Evolutionary conservation across 2,329 filamentous ascomycete species (phyloP).

Genomic region (Mollisia scopiformis): DNA sequence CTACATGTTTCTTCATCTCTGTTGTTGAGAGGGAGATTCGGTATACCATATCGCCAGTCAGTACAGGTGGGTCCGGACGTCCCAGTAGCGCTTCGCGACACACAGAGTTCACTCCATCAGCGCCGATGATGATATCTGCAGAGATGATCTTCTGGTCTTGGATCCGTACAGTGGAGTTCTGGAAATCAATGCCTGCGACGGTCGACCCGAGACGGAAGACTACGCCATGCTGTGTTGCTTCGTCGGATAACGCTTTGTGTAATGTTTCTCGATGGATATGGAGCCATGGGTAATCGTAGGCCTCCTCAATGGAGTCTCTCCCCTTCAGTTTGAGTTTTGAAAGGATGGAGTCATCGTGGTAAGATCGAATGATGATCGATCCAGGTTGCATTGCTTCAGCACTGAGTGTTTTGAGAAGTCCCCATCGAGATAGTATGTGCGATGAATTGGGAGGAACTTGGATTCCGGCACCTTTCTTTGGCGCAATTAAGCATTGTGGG

Average conservation of each 20-base stretch:
- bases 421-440: background rate
- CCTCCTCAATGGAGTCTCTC: too few species aligned
- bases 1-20: slow-evolving; percentile 42
- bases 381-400: background rate
- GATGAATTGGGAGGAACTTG: slow-evolving; percentile 17
- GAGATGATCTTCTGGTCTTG: slow-evolving; percentile 34
- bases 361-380: background rate
- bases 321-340: background rate
- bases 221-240: background rate
- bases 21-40: slow-evolving; percentile 52
- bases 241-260: background rate
- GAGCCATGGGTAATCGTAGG: background rate
- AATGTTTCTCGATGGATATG: background rate
- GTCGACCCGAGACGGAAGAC: background rate
- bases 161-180: slow-evolving; percentile 19
- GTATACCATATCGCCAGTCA: slow-evolving; percentile 57
- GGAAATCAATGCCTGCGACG: background rate
- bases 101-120: slow-evolving; percentile 56
- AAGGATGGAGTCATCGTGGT: background rate
- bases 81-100: slow-evolving; percentile 45
- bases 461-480: slow-evolving; percentile 17
- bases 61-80: slow-evolving; percentile 41
- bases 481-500: background rate
- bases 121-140: slow-evolving; percentile 55
- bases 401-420: slow-evolving; percentile 5